Base-by-base conservation (phyloP, 192 early-diverging fungal species). In the Rhizophagus clarus region DNA sequence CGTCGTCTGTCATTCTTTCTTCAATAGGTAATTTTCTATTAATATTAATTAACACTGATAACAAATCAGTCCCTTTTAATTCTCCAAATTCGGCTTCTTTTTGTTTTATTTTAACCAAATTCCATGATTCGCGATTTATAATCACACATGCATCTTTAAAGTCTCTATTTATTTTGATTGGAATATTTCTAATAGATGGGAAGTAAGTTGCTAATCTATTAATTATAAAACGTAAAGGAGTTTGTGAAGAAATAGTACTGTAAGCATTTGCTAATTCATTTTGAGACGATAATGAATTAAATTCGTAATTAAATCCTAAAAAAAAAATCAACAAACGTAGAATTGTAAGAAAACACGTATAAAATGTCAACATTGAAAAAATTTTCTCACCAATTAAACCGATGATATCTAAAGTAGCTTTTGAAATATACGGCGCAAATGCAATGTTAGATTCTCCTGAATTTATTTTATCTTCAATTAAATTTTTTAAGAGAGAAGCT, bases 201-300 rank as follows among this genome's bases (percentile, higher is more conserved):
- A 56, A 0, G 84, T 88, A 61, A 60, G 37, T 3, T 61, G 32
- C 87, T 68, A 24, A 84, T 77, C 9, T 45, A 14, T 20, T 77
- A 72, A n/a, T 88, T 17, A 11, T 84, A 14, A 51, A 81, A 79
- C 11, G 72, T 32, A 22, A 82, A 34, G 6, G 40, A 64, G 2
- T 72, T 56, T 11, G 14, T 80, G 34, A 1, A 42, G 77, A 20
- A 90, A 87, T 0, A 11, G 69, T 34, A 2, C 77, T 66, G 47
- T 90, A 90, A 40, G 88, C 89, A 17, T 68, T n/a, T 28, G 81
- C 83, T 20, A 90, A 72, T 72, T 84, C 83, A 34, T 82, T 87
- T 22, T 82, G 31, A 1, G 80, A 64, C 0, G 85, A 83, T 12
- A 88, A 51, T 4, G 86, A 75, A 37, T 87, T 9, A n/a, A n/a